Base-by-base conservation (phyloP, 495 filamentous ascomycete genomes). In the Daldinia decipiens region DNA sequence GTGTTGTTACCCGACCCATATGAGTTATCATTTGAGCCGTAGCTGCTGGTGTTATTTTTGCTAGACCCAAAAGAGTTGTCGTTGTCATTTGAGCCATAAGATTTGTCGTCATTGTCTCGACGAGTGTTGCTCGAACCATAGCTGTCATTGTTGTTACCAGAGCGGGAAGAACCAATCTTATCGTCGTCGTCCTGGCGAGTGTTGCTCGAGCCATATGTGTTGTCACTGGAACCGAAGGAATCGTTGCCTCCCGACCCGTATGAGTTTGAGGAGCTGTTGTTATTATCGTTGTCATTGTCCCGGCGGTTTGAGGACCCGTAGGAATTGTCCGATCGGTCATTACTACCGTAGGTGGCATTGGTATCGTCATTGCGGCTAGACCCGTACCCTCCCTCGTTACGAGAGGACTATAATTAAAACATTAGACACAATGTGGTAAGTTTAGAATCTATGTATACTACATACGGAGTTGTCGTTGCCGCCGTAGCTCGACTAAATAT, bases 131-230 rank as follows among this genome's bases (percentile, higher is more conserved):
- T 52, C 13, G 70, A 73, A 43, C 67, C 69, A 34, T 71, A 67
- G 59, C 27, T 59, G 67, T 59, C 67, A 39, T 57, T 47, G 6
- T 62, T 62, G 55, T 67, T n/a, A 47, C 51, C 52, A 27, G 70
- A 62, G 9, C 69, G 58, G 32, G 45, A 65, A 15, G 59, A 47
- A 17, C 17, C 8, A 24, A 11, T 19, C 7, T 47, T 47, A 21
- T 57, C 40, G 32, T 38, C 51, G 38, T 62, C 43, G 21, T 55
- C 38, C 13, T 40, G 65, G 26, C 57, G 15, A 24, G 56, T 68
- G 61, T 72, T 74, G 67, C 62, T 57, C 4, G 70, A 76, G 26
- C 76, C 77, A 29, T 74, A 75, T 52, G 29, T 56, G 29, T 73
- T 71, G 70, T 19, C 6, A 24, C 67, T 55, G 11, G 71, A 74